phyloP scores from a whole-genome alignment of 345 rosid species.

The Salix suchowensis region DNA sequence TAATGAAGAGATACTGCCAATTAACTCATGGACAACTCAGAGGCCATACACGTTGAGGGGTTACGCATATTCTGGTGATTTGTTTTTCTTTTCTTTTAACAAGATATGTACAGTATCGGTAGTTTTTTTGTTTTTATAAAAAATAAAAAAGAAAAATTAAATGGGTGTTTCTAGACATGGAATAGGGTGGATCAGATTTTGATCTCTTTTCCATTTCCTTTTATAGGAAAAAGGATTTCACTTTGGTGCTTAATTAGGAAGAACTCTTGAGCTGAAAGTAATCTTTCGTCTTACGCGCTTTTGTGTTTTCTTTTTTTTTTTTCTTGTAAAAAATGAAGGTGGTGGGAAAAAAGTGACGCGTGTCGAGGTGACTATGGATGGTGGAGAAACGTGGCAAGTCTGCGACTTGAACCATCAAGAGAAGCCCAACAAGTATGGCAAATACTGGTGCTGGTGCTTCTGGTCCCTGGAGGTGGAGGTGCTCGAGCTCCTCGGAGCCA shows the following conservation, averaged over 20 bases:
- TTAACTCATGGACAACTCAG: conserved; percentile 81
- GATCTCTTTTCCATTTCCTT: too few relatives aligned
- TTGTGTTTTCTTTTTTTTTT: background rate
- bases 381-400: conserved; percentile 88
- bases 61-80: conserved; percentile 79
- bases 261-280: background rate
- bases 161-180: too few relatives aligned
- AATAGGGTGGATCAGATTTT: too few relatives aligned
- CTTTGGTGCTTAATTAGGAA: background rate
- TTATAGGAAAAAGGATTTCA: too few relatives aligned
- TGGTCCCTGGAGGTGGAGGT: conserved; percentile 88
- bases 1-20: conserved; percentile 75
- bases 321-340: conserved; percentile 30
- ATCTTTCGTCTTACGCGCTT: conserved; percentile 3
- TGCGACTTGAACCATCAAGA: conserved; percentile 71
- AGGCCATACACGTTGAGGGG: conserved; percentile 72
- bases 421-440: conserved; percentile 67
- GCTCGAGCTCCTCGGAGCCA: conserved; percentile 66
- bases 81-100: background rate
- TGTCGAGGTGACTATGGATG: conserved; percentile 86
- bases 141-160: too few relatives aligned
- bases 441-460: conserved; percentile 96
- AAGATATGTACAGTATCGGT: too few relatives aligned
- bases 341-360: conserved; percentile 96
- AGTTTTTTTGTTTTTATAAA: too few relatives aligned